phyloP scores from a whole-genome alignment of 768 basidiomycete species.

The Boletus pseudo-olivaceus region DNA sequence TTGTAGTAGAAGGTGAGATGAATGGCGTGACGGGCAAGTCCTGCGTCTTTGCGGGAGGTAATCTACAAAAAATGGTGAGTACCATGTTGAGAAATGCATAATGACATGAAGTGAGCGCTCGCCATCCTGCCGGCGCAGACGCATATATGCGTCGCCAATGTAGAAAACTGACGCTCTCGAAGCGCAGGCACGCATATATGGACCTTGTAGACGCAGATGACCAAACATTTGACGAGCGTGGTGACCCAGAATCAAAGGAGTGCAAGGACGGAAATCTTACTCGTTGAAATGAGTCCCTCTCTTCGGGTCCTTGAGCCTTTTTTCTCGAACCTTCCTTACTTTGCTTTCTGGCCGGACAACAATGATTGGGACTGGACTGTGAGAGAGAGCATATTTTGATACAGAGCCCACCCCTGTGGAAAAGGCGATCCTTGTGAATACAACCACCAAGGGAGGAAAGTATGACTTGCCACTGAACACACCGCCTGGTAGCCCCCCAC shows the following conservation, averaged over 20 bases:
- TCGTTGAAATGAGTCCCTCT: conserved; percentile 80
- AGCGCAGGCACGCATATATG: not conserved
- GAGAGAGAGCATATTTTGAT: conserved; percentile 75
- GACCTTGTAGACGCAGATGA: not conserved
- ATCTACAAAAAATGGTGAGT: conserved; percentile 14
- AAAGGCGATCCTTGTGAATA: conserved; percentile 24
- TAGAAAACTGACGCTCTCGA: not conserved
- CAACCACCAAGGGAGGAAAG: not conserved
- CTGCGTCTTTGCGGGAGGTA: conserved; percentile 7
- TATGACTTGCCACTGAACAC: conserved; percentile 23
- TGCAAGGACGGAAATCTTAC: conserved; percentile 27
- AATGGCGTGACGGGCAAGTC: conserved; percentile 8
- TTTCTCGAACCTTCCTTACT: conserved; percentile 78
- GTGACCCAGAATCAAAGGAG: not conserved
- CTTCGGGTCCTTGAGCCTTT: conserved; percentile 86
- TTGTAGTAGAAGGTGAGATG: conserved; percentile 12
- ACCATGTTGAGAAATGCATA: not conserved
- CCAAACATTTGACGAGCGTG: not conserved
- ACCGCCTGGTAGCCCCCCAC: conserved; percentile 26
- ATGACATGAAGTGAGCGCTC: not conserved
- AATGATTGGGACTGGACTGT: conserved; percentile 93
- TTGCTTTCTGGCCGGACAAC: conserved; percentile 91
- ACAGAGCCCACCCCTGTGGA: conserved; percentile 61
- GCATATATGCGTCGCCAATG: not conserved
- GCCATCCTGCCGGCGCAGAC: not conserved